Evolutionary conservation across 495 filamentous ascomycete genomes (phyloP), one percentile per base, ranked within the genome.

Genomic region (Mytilinidion resinicola): DNA sequence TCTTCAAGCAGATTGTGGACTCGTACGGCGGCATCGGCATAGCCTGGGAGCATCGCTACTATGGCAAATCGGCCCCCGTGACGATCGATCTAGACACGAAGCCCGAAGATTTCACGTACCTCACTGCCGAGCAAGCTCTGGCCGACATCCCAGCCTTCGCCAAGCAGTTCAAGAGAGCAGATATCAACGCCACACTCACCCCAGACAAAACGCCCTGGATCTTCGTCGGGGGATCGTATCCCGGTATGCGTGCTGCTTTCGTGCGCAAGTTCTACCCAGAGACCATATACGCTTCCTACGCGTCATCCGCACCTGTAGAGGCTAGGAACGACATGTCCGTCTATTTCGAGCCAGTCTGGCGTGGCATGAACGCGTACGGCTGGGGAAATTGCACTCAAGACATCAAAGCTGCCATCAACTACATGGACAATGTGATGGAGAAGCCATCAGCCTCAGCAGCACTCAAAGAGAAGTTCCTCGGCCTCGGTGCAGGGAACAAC

Each of bases 211-310:
- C 79, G 0, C 82, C 82, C 6, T 85, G 82, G 81, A 66, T 85
- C 34, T 80, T 83, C 70, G 52, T 83, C 1, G 82, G 82, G 43
- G 81, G 79, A 9, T 82, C 79, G 9, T 84, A 85, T 64, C 67
- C 82, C 4, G 82, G 82, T 0, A 77, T 78, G 60, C 76, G 81
- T 3, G 73, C 78, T 0, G 80, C 81, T 0, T 75, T 83, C 51
- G 74, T 78, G 60, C 78, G 82, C 15, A 66, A 79, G 10, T 67
- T 74, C 51, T 84, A 84, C 51, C 82, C 82, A 0, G 74, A 81
- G 6, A 83, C 79, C 5, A 80, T 85, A 35, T 81, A 69, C 58
- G 76, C 80, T 0, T 65, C 78, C 0, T 84, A 64, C 59, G 74
- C 82, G 2, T 80, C 82, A 0, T 83, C 81, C 0, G 81, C 81